These are phyloP conservation scores for Lindgomyces ingoldianus DNA, from an alignment of 495 filamentous ascomycete species.

Conservation along the genomic window DNA sequence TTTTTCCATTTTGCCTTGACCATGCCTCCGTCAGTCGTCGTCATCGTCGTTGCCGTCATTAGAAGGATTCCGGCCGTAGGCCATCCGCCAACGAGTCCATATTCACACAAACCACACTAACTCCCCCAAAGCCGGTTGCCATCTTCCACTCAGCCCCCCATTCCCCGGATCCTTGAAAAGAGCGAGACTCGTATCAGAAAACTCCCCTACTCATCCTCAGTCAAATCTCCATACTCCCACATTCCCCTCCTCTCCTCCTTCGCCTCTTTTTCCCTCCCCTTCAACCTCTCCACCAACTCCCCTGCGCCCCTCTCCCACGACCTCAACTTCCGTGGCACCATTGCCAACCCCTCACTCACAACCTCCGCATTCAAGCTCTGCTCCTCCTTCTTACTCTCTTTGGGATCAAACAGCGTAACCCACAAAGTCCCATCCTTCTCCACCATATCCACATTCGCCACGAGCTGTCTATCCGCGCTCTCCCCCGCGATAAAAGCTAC, in stretches of 20 bases:
- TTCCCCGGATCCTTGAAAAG: no score
- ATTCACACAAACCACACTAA: no score
- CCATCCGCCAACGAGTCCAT: no score
- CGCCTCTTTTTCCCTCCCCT: constrained; percentile 68
- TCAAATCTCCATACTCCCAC: constrained; percentile 98
- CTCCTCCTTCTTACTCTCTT: constrained; percentile 54
- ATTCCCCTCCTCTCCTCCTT: constrained; percentile 78
- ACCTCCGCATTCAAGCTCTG: constrained; percentile 87
- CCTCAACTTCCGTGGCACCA: constrained; percentile 87
- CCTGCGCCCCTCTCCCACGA: constrained; percentile 78
- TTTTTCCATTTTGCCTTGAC: no score
- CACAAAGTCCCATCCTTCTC: constrained; percentile 72
- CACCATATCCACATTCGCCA: constrained; percentile 84
- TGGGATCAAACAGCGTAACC: constrained; percentile 83
- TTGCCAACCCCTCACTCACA: constrained; percentile 77
- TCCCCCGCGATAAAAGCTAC: constrained; percentile 68
- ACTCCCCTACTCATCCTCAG: constrained; percentile 75
- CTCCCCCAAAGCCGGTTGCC: no score
- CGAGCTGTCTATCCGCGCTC: constrained; percentile 67
- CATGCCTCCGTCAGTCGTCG: no score
- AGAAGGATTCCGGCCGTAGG: no score
- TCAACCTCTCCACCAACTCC: constrained; percentile 68
- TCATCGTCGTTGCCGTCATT: no score
- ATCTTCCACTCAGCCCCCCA: no score
- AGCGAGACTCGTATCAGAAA: no score